Evolutionary conservation across 257 asterid genomes (phyloP).

Genomic region (Solanum sitiens): DNA sequence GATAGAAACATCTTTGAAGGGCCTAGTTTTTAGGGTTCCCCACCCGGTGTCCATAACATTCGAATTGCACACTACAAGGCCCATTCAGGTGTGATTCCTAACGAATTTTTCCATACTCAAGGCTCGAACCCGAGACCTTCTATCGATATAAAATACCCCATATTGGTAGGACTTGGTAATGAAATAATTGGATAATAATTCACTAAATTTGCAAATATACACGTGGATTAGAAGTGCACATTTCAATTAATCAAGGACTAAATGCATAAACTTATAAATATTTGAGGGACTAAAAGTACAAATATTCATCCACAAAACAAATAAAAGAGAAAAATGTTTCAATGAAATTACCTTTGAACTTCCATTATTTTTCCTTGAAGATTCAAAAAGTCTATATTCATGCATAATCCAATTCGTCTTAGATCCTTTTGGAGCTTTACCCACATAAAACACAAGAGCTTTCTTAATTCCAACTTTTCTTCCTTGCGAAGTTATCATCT

Average conservation of each 20-base stretch:
- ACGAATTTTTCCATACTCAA: too few relatives aligned
- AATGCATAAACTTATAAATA: background rate
- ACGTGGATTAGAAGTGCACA: background rate
- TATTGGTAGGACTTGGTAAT: too few relatives aligned
- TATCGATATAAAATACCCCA: too few relatives aligned
- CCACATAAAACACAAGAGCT: slow-evolving; percentile 78
- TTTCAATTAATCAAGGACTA: background rate
- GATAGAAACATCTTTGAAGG: too few relatives aligned
- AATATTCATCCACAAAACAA: background rate
- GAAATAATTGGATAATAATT: background rate
- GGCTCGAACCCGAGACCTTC: too few relatives aligned
- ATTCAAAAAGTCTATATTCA: slow-evolving; percentile 54
- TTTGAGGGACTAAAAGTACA: background rate
- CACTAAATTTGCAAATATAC: background rate
- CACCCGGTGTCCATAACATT: too few relatives aligned
- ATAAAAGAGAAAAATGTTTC: too few relatives aligned
- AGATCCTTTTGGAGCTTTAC: slow-evolving; percentile 87
- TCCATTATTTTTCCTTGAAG: slow-evolving; percentile 36
- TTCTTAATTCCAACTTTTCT: slow-evolving; percentile 78
- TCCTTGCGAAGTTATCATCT: slow-evolving; percentile 48
- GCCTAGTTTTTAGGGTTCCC: too few relatives aligned
- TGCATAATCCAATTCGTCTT: slow-evolving; percentile 96
- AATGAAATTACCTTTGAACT: slow-evolving; percentile 33
- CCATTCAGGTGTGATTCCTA: too few relatives aligned
- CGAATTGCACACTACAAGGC: fast-evolving